A percentile compares a stretch with the other conserved stretches of the same genome.
phyloP scores from a whole-genome alignment of 768 basidiomycete species.

The Mycena rosella region DNA sequence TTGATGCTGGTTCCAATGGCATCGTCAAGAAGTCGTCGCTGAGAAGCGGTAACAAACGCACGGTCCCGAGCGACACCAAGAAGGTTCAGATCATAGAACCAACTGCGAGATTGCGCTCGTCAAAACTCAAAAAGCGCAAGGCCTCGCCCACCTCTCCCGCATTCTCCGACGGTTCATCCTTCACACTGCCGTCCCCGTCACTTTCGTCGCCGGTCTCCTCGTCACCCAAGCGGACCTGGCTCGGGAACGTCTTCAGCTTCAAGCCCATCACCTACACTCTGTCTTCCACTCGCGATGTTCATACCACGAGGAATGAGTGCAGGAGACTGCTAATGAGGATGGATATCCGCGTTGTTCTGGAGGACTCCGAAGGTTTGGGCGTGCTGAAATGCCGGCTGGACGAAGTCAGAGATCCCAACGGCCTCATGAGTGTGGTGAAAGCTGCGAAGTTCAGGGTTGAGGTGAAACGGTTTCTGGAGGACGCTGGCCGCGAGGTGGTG shows the following conservation, averaged over 20 bases:
- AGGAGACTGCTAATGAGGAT: conserved; percentile 77
- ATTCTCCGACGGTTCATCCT: conserved; percentile 59
- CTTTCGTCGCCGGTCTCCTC: conserved; percentile 57
- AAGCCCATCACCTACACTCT: conserved; percentile 74
- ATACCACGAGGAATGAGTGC: conserved; percentile 81
- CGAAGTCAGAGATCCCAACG: conserved; percentile 70
- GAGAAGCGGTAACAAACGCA: conserved; percentile 47
- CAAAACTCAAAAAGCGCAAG: conserved; percentile 53
- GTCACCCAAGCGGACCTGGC: conserved; percentile 80
- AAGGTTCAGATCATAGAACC: conserved; percentile 70
- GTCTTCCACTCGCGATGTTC: conserved; percentile 67
- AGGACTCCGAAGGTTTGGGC: conserved; percentile 72
- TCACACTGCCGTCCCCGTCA: conserved; percentile 52
- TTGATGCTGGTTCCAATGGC: conserved; percentile 32
- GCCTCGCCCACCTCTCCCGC: conserved; percentile 53
- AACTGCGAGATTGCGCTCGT: conserved; percentile 39
- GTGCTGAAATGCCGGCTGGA: conserved; percentile 84
- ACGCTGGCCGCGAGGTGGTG: conserved; percentile 61
- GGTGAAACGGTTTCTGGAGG: conserved; percentile 60
- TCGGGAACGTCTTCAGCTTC: conserved; percentile 90
- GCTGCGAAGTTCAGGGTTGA: conserved; percentile 89
- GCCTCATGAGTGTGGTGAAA: conserved; percentile 69
- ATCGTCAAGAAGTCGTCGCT: conserved; percentile 61
- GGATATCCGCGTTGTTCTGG: conserved; percentile 76
- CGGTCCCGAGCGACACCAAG: conserved; percentile 40